Evolutionary conservation across 768 basidiomycete species (phyloP).

Genomic region (Lanmaoa rubissima): DNA sequence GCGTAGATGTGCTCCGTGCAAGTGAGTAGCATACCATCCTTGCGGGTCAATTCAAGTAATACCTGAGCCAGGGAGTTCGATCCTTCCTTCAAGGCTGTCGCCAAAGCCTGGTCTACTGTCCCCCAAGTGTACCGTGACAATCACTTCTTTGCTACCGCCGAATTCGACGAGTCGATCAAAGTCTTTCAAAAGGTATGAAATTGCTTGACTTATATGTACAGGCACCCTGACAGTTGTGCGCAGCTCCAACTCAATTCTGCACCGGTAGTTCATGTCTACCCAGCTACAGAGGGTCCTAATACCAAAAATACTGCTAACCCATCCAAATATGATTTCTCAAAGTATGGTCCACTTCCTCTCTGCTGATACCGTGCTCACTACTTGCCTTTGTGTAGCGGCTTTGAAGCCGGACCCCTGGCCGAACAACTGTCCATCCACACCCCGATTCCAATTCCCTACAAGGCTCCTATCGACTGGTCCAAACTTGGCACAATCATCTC

Average conservation of each 20-base stretch:
- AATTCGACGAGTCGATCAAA: constrained; percentile 74
- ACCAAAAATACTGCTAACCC: constrained; percentile 52
- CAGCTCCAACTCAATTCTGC: constrained; percentile 84
- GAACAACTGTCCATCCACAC: constrained; percentile 71
- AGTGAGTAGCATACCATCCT: constrained; percentile 46
- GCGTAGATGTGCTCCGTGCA: constrained; percentile 92
- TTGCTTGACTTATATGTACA: background rate
- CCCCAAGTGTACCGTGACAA: constrained; percentile 60
- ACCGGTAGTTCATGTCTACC: constrained; percentile 78
- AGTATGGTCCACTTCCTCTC: constrained; percentile 43
- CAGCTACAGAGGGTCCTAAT: constrained; percentile 66
- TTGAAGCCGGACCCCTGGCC: constrained; percentile 75
- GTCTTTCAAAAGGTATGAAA: constrained; percentile 78
- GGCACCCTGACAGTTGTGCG: constrained; percentile 10
- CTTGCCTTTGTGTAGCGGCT: constrained; percentile 57
- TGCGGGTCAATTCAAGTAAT: background rate
- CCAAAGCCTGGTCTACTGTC: constrained; percentile 75
- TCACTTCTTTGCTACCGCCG: constrained; percentile 92
- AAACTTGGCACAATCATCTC: constrained; percentile 47
- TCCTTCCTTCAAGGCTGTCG: constrained; percentile 77
- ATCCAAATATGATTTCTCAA: constrained; percentile 73
- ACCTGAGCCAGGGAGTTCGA: constrained; percentile 68
- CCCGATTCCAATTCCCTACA: constrained; percentile 80
- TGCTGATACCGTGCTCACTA: background rate
- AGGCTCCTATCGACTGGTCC: constrained; percentile 71